phyloP scores from a whole-genome alignment of 2,329 filamentous ascomycete genomes.

The Aspergillus vadensis region DNA sequence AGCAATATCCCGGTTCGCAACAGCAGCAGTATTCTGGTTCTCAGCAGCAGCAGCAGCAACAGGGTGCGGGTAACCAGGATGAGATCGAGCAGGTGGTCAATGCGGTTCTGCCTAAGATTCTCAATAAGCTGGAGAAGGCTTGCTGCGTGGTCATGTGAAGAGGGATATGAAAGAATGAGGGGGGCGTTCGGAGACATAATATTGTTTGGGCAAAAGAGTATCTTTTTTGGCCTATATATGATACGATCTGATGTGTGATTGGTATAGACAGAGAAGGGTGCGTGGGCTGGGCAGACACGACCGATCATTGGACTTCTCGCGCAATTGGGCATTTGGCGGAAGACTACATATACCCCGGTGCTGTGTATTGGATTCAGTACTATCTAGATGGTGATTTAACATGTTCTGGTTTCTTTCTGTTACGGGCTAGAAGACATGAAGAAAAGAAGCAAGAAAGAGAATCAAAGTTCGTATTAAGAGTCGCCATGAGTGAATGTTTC shows the following conservation, averaged over 20 bases:
- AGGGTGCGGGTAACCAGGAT: constrained; percentile 56
- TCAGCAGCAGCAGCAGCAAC: constrained; percentile 42
- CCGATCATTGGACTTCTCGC: background rate
- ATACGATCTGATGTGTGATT: background rate
- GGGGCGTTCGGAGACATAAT: too few species aligned
- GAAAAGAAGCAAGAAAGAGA: background rate
- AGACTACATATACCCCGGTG: background rate
- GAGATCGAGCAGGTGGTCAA: constrained; percentile 62
- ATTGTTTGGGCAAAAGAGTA: too few species aligned
- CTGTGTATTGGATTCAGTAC: background rate
- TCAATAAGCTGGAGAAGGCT: constrained; percentile 66
- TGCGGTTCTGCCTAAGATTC: constrained; percentile 61
- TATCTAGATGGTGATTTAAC: background rate
- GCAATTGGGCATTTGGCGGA: background rate
- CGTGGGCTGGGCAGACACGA: background rate
- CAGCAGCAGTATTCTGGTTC: constrained; percentile 38
- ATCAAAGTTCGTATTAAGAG: background rate
- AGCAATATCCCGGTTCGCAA: constrained; percentile 44
- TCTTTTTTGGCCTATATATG: background rate
- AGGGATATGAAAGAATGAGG: too few species aligned
- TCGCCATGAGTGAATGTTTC: background rate
- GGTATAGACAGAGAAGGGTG: background rate
- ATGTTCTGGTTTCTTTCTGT: constrained; percentile 7
- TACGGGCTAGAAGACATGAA: background rate
- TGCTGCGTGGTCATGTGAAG: constrained; percentile 76